phyloP scores from a whole-genome alignment of 257 asterid genomes.

The Solanum medicagineum region DNA sequence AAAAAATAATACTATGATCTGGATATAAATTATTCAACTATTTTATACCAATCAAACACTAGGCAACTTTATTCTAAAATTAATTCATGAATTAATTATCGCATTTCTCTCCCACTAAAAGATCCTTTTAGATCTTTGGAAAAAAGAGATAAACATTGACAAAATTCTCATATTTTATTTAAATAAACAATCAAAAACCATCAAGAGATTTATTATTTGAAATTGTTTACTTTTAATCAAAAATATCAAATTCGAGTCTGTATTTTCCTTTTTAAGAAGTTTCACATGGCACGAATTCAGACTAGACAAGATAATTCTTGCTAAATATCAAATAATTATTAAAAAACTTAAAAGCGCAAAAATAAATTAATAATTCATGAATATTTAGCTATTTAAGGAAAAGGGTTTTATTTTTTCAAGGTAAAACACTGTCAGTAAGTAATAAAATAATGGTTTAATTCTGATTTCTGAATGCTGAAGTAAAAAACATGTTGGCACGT shows the following conservation, averaged over 20 bases:
- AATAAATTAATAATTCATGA: background rate
- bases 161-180: background rate
- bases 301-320: background rate
- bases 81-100: too few relatives aligned
- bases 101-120: too few relatives aligned
- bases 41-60: too few relatives aligned
- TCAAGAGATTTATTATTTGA: accelerated
- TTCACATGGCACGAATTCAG: background rate
- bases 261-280: background rate
- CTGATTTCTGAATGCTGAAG: background rate
- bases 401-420: background rate
- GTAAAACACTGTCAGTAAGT: background rate
- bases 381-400: background rate
- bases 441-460: background rate
- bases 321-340: background rate
- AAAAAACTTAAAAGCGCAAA: background rate
- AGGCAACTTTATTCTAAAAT: too few relatives aligned
- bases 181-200: background rate
- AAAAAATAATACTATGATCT: too few relatives aligned
- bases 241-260: background rate
- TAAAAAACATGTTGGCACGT: background rate
- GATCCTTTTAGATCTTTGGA: background rate
- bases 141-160: background rate
- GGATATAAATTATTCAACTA: too few relatives aligned
- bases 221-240: background rate